phyloP scores from a whole-genome alignment of 2,329 filamentous ascomycete species.

The Ophiostoma himal-ulmi region DNA sequence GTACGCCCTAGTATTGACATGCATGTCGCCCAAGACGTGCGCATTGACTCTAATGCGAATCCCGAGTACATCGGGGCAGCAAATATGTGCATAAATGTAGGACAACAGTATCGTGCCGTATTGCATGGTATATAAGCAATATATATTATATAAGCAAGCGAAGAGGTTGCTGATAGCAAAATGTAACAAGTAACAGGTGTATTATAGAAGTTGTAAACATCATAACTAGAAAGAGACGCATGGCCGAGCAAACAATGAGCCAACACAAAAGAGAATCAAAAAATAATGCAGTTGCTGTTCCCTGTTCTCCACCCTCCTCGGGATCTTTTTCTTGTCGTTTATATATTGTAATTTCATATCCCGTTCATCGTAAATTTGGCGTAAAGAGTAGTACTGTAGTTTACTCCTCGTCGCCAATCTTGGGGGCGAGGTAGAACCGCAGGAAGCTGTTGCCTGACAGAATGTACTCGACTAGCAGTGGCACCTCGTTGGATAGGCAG shows the following conservation, averaged over 20 bases:
- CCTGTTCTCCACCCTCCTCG: background rate
- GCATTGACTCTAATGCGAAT: background rate
- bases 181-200: background rate
- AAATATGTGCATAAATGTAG: background rate
- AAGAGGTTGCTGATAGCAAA: too few species aligned
- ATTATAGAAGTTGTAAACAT: slow-evolving; percentile 8
- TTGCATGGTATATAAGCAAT: background rate
- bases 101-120: background rate
- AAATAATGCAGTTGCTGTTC: slow-evolving; percentile 2
- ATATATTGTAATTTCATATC: background rate
- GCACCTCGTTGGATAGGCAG: slow-evolving; percentile 92
- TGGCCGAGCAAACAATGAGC: background rate
- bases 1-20: background rate
- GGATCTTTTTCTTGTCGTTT: background rate
- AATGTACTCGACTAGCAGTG: slow-evolving; percentile 87
- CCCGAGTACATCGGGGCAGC: background rate
- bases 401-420: slow-evolving; percentile 46
- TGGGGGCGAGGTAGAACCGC: slow-evolving; percentile 95
- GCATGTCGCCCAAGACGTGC: background rate
- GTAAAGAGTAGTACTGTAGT: background rate
- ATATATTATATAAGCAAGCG: background rate
- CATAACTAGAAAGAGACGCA: background rate
- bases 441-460: slow-evolving; percentile 78
- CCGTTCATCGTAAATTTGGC: background rate
- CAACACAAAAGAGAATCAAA: slow-evolving; percentile 7